These are phyloP conservation scores for Jasminum sambac DNA, from an alignment of 257 asterid genomes.

Conservation along the genomic window DNA sequence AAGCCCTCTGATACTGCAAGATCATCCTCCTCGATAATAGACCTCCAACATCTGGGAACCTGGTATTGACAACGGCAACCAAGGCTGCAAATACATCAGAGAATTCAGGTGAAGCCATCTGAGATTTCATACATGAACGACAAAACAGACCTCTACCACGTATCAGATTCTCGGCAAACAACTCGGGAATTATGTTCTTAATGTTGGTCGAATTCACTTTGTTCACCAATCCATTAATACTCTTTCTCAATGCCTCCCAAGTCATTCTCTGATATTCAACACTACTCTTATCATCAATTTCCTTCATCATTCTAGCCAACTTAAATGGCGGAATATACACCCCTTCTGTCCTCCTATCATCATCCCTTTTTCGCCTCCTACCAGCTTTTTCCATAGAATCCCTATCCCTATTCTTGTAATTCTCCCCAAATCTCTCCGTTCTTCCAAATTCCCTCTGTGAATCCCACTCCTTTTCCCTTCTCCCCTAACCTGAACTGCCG, in stretches of 20 bases:
- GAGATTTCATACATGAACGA: conserved; percentile 94
- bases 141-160: conserved; percentile 89
- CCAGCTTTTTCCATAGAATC: too few relatives aligned
- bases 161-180: conserved; percentile 87
- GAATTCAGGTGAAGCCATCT: conserved; percentile 91
- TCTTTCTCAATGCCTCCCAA: conserved; percentile 93
- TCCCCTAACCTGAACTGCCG: too few relatives aligned
- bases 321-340: conserved; percentile 85
- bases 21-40: conserved; percentile 70
- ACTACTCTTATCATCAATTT: conserved; percentile 74
- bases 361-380: too few relatives aligned
- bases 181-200: conserved; percentile 81
- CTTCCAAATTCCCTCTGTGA: too few relatives aligned
- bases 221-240: conserved; percentile 89
- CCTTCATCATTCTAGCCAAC: conserved; percentile 82
- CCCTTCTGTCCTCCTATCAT: conserved; percentile 85
- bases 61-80: conserved; percentile 89
- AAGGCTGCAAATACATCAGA: conserved; percentile 87
- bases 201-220: conserved; percentile 79
- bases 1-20: conserved; percentile 71
- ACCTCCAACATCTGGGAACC: conserved; percentile 89
- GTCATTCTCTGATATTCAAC: conserved; percentile 85
- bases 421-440: too few relatives aligned
- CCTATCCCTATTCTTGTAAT: too few relatives aligned
- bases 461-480: too few relatives aligned